phyloP scores from a whole-genome alignment of 2,329 filamentous ascomycete genomes.

The Penicillium sp. region DNA sequence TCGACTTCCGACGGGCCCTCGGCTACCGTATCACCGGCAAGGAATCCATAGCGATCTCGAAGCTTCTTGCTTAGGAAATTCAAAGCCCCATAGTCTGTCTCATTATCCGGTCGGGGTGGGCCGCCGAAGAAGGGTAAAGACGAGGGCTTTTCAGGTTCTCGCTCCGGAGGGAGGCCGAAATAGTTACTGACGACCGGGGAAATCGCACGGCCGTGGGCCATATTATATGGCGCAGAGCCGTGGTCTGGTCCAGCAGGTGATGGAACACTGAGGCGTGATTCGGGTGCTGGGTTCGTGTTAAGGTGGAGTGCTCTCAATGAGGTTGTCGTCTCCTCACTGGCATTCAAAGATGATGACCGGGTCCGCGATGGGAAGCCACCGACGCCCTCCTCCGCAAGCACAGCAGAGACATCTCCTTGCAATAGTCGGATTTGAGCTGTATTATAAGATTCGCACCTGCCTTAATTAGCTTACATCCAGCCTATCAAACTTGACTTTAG shows the following conservation, averaged over 20 bases:
- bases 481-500: background rate
- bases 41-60: slow-evolving; percentile 37
- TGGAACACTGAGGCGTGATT: slow-evolving; percentile 22
- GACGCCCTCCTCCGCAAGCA: slow-evolving; percentile 27
- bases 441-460: slow-evolving; percentile 49
- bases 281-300: slow-evolving; percentile 27
- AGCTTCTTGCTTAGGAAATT: slow-evolving; percentile 56
- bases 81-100: slow-evolving; percentile 55
- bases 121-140: slow-evolving; percentile 31
- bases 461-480: slow-evolving; percentile 8
- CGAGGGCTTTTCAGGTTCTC: slow-evolving; percentile 29
- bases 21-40: slow-evolving; percentile 28
- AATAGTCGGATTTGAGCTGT: slow-evolving; percentile 45
- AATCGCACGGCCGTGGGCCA: slow-evolving; percentile 40
- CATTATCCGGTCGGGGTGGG: slow-evolving; percentile 16
- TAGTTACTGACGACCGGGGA: slow-evolving; percentile 48
- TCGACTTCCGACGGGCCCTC: slow-evolving; percentile 23
- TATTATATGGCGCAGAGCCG: slow-evolving; percentile 34
- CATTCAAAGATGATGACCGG: slow-evolving; percentile 30
- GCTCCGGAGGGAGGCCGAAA: slow-evolving; percentile 42
- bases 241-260: slow-evolving; percentile 21
- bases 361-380: slow-evolving; percentile 16
- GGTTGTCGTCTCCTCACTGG: slow-evolving; percentile 22
- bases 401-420: slow-evolving; percentile 29
- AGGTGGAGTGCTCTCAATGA: slow-evolving; percentile 30